Evolutionary conservation across 176 grass and related monocot genomes (phyloP).

Genomic region (Oryza coarctata): DNA sequence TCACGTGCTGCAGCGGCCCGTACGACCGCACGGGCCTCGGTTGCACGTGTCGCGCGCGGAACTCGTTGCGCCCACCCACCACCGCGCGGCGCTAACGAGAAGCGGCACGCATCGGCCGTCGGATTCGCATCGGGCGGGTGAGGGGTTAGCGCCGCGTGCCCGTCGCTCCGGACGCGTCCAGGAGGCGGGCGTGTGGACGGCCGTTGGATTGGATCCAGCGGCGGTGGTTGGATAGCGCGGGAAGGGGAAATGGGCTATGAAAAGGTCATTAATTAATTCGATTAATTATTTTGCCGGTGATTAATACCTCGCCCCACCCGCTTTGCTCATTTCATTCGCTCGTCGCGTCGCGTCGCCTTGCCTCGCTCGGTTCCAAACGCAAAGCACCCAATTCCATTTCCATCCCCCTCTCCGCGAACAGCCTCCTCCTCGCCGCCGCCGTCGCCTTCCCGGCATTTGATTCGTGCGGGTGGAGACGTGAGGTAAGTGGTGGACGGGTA

Average conservation of each 20-base stretch:
- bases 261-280: constrained; percentile 9
- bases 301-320: background rate
- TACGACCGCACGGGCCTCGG: background rate
- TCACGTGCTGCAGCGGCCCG: constrained; percentile 36
- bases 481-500: background rate
- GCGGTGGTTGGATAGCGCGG: background rate
- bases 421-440: background rate
- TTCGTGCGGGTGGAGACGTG: background rate
- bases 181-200: background rate
- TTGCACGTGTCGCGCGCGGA: constrained; percentile 26
- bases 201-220: constrained; percentile 38
- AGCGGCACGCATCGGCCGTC: background rate
- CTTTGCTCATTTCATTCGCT: constrained; percentile 37
- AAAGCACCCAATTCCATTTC: constrained; percentile 50
- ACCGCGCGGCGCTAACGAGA: background rate
- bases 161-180: constrained; percentile 14
- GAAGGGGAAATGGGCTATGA: background rate
- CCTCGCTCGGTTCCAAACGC: constrained; percentile 30
- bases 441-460: background rate
- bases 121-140: constrained; percentile 21
- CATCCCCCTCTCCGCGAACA: background rate
- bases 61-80: background rate
- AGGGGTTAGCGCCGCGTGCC: background rate
- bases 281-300: background rate
- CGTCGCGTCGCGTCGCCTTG: background rate